These are phyloP conservation scores for Pyrenophora graminea DNA, from an alignment of 2,329 filamentous ascomycete species.

Conservation along the genomic window DNA sequence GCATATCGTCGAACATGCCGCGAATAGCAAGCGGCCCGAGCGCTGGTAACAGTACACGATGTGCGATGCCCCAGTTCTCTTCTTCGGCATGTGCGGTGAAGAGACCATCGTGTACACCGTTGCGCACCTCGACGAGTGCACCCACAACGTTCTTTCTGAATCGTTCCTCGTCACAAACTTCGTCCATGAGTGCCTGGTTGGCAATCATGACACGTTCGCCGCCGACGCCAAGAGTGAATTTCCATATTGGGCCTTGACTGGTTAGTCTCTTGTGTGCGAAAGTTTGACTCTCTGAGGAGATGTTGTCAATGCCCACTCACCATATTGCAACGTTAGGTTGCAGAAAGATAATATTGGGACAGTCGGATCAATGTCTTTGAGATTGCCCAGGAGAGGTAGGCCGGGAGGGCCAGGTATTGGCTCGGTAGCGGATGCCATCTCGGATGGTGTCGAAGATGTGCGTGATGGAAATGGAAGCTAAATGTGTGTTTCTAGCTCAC, in stretches of 20 bases:
- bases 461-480: no score
- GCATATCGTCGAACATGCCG: slow-evolving; percentile 64
- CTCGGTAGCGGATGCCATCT: slow-evolving; percentile 19
- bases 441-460: neutral
- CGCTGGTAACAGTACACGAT: slow-evolving; percentile 67
- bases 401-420: slow-evolving; percentile 66
- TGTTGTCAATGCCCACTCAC: slow-evolving; percentile 45
- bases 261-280: slow-evolving; percentile 4
- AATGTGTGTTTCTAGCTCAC: neutral
- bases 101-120: slow-evolving; percentile 47
- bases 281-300: neutral
- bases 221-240: slow-evolving; percentile 35
- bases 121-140: slow-evolving; percentile 39
- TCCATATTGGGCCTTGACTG: slow-evolving; percentile 40
- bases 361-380: slow-evolving; percentile 65
- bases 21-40: slow-evolving; percentile 72
- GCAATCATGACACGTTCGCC: slow-evolving; percentile 39
- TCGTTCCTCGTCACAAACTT: slow-evolving; percentile 47
- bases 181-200: slow-evolving; percentile 44
- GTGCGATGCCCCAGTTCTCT: slow-evolving; percentile 60
- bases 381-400: slow-evolving; percentile 68
- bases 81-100: slow-evolving; percentile 49
- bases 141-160: slow-evolving; percentile 40
- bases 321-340: slow-evolving; percentile 67
- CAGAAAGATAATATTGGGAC: slow-evolving; percentile 60